A percentile compares a stretch with the other conserved stretches of the same genome.
These are phyloP conservation scores for Capsicum chinense DNA, from an alignment of 257 asterid species.

Conservation along the genomic window DNA sequence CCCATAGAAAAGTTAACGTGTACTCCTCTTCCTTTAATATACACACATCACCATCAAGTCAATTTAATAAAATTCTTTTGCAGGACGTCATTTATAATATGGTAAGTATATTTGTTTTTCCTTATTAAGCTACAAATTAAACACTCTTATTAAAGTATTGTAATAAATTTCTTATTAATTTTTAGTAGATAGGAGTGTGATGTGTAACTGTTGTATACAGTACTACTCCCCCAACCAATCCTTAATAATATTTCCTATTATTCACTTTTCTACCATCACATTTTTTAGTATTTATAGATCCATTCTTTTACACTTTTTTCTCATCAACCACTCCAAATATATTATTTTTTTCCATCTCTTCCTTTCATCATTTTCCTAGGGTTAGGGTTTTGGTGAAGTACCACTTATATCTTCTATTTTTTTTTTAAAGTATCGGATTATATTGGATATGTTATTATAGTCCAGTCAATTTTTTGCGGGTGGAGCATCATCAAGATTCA, in stretches of 20 bases:
- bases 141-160: background rate
- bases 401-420: background rate
- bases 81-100: constrained; percentile 29
- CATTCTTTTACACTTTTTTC: background rate
- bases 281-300: constrained; percentile 26
- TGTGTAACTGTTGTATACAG: constrained; percentile 52
- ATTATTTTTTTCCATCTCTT: background rate
- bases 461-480: constrained; percentile 53
- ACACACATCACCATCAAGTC: constrained; percentile 13
- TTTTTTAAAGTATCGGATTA: background rate
- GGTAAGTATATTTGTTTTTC: constrained; percentile 28
- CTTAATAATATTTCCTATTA: constrained; percentile 49
- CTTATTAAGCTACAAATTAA: constrained; percentile 18
- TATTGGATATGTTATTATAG: background rate
- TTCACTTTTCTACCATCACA: constrained; percentile 30
- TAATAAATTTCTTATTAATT: background rate
- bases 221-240: constrained; percentile 32
- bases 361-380: background rate
- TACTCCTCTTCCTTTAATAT: constrained; percentile 4
- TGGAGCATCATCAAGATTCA: constrained; percentile 84
- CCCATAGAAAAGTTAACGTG: constrained; percentile 10
- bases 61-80: constrained; percentile 24
- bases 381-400: background rate
- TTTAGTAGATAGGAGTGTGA: constrained; percentile 54
- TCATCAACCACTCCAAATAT: background rate